phyloP scores from a whole-genome alignment of 2,329 filamentous ascomycete genomes.

The Lachnellula hyalina region DNA sequence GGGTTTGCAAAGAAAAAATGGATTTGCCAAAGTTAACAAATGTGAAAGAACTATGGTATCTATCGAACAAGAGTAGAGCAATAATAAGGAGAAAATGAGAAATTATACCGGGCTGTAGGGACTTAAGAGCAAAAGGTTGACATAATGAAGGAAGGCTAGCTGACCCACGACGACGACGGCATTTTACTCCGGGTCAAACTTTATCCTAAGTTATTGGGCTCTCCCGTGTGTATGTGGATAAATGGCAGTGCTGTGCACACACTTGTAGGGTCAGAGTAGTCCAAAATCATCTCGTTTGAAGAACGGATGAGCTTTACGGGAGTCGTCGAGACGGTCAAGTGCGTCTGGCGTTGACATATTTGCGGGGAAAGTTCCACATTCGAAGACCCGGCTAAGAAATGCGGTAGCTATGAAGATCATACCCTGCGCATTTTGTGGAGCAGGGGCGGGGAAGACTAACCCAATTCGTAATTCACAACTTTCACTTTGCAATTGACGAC shows the following conservation, averaged over 20 bases:
- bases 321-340: not conserved
- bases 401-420: conserved; percentile 5
- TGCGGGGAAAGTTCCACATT: conserved; percentile 11
- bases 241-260: not conserved
- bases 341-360: conserved; percentile 2
- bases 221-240: conserved; percentile 8
- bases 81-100: not conserved
- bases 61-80: not conserved
- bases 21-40: not conserved
- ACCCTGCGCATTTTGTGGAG: not conserved
- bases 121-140: not conserved
- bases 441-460: not conserved
- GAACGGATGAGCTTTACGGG: conserved; percentile 12
- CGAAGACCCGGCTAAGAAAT: conserved; percentile 4
- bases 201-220: not conserved
- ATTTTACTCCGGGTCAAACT: conserved; percentile 13
- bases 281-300: conserved; percentile 1
- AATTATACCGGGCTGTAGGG: not conserved
- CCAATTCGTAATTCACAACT: no score
- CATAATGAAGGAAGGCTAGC: conserved; percentile 13
- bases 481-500: no score
- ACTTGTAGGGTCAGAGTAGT: conserved; percentile 1
- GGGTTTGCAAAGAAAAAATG: not conserved
- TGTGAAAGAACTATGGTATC: not conserved
- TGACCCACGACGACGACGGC: conserved; percentile 11